A percentile compares a stretch with the other conserved stretches of the same genome.
These are phyloP conservation scores for Coemansia aciculifera DNA, from an alignment of 192 early-diverging fungal species.

Conservation along the genomic window DNA sequence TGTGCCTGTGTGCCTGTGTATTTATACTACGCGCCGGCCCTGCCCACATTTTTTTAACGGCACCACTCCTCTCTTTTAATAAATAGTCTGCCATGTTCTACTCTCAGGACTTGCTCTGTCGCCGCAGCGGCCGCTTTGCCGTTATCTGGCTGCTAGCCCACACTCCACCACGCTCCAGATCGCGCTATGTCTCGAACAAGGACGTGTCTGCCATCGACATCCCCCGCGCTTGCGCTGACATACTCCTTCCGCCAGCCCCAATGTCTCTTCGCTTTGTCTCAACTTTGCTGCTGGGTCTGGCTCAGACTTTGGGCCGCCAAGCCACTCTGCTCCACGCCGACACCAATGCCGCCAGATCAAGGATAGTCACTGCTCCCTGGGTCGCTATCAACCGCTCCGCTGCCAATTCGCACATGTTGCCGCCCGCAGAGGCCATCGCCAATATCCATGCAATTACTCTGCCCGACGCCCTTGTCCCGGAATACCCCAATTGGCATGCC, in stretches of 20 bases:
- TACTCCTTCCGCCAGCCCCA: constrained; percentile 18
- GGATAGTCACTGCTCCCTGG: constrained; percentile 36
- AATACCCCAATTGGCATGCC: not conserved
- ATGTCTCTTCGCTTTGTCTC: constrained; percentile 41
- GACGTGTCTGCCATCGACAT: constrained; percentile 38
- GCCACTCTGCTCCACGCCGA: constrained; percentile 20
- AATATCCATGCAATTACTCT: constrained; percentile 19
- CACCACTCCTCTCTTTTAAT: not conserved
- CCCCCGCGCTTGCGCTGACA: constrained; percentile 26
- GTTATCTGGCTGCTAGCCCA: constrained; percentile 41
- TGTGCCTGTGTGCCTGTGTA: not conserved
- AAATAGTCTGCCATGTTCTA: constrained; percentile 33
- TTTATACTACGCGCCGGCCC: not conserved
- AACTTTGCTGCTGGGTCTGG: constrained; percentile 32
- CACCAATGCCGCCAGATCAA: constrained; percentile 23
- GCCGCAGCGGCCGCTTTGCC: constrained; percentile 34
- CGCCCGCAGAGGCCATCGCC: not conserved
- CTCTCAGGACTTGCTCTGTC: constrained; percentile 43
- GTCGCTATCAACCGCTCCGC: constrained; percentile 7
- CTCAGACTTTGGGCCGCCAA: constrained; percentile 25
- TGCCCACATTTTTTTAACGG: not conserved
- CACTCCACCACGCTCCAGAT: constrained; percentile 9
- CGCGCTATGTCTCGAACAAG: constrained; percentile 20
- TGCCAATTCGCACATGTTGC: not conserved
- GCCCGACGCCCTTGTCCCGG: constrained; percentile 9